These are phyloP conservation scores for Cyathus striatus DNA, from an alignment of 768 basidiomycete species.

Conservation along the genomic window DNA sequence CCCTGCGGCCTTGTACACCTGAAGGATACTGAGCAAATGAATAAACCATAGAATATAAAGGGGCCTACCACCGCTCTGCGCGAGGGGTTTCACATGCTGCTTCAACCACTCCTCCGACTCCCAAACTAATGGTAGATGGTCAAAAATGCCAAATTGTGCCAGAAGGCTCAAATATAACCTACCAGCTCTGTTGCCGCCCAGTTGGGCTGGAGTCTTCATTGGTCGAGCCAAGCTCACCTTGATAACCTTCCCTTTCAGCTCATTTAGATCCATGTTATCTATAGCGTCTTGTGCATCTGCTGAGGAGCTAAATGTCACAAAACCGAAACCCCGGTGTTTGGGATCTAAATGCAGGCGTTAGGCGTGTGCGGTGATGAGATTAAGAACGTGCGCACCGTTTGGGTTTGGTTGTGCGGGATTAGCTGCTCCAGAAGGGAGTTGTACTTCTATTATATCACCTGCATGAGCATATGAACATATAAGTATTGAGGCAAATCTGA, in stretches of 20 bases:
- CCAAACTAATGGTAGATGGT: slow-evolving; percentile 63
- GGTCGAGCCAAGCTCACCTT: slow-evolving; percentile 86
- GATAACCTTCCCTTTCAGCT: slow-evolving; percentile 68
- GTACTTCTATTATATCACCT: slow-evolving; percentile 94
- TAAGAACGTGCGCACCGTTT: slow-evolving; percentile 18
- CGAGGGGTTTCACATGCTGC: slow-evolving; percentile 73
- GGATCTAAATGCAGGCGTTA: slow-evolving; percentile 34
- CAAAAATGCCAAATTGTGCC: not conserved
- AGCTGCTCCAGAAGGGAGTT: slow-evolving; percentile 76
- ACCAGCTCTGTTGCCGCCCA: slow-evolving; percentile 75
- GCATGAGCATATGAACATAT: no score
- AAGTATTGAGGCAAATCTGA: slow-evolving; percentile 13
- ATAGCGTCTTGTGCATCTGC: slow-evolving; percentile 93
- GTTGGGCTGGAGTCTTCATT: slow-evolving; percentile 63
- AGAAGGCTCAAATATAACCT: slow-evolving; percentile 19
- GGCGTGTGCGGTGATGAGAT: not conserved
- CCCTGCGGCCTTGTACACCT: slow-evolving; percentile 55
- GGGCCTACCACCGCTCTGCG: slow-evolving; percentile 64
- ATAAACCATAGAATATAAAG: slow-evolving; percentile 3
- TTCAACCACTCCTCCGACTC: slow-evolving; percentile 93
- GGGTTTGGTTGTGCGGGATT: slow-evolving; percentile 62
- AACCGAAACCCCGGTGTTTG: slow-evolving; percentile 93
- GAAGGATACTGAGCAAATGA: slow-evolving; percentile 5
- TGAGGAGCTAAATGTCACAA: slow-evolving; percentile 78
- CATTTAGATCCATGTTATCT: slow-evolving; percentile 98